phyloP scores from a whole-genome alignment of 106 monocot genomes.

The Allium sativum region DNA sequence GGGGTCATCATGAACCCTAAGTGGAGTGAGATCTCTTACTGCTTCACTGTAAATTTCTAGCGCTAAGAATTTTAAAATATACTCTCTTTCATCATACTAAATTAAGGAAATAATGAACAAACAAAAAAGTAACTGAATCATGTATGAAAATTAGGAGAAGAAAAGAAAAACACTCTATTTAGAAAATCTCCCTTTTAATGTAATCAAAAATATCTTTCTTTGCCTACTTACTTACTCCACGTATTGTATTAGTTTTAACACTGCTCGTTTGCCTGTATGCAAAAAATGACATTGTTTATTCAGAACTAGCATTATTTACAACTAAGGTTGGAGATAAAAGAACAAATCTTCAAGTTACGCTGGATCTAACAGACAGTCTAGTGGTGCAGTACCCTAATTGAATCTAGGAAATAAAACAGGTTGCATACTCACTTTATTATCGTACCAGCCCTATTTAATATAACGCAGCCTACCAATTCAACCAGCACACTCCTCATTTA shows the following conservation, averaged over 20 bases:
- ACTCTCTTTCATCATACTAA: constrained; percentile 94
- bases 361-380: no score
- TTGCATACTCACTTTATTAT: no score
- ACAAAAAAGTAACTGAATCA: not conserved
- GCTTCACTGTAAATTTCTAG: constrained; percentile 98
- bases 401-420: no score
- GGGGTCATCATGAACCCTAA: constrained; percentile 88
- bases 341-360: no score
- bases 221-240: constrained; percentile 79
- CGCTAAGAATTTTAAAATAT: constrained; percentile 83
- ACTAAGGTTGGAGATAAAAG: no score
- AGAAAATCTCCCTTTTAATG: constrained; percentile 42
- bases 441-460: no score
- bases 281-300: no score
- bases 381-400: no score
- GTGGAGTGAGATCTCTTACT: constrained; percentile 86
- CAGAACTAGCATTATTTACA: no score
- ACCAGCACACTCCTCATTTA: no score
- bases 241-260: constrained; percentile 99
- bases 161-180: not conserved
- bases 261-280: constrained; percentile 99
- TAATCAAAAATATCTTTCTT: constrained; percentile 88
- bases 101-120: constrained; percentile 5
- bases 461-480: no score
- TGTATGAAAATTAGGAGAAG: not conserved